phyloP scores from a whole-genome alignment of 305 asterid genomes.

The Nicotiana rustica region DNA sequence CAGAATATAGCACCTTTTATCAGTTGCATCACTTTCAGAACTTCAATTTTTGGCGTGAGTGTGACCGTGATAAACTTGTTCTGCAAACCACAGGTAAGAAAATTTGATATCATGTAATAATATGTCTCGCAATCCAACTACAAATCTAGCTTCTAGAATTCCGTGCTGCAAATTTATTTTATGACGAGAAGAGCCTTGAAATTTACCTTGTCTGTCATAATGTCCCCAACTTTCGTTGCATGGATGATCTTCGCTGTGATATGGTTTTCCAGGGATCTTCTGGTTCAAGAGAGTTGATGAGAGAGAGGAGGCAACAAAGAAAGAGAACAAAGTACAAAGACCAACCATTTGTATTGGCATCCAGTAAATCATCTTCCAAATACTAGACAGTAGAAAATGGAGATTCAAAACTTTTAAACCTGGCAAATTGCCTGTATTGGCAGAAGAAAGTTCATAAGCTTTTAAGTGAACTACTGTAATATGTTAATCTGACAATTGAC shows the following conservation, averaged over 20 bases:
- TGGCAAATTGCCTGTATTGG: background rate
- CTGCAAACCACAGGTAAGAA: slow-evolving; percentile 46
- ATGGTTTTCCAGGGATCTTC: slow-evolving; percentile 89
- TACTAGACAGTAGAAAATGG: background rate
- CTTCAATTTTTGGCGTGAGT: slow-evolving; percentile 82
- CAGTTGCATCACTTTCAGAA: slow-evolving; percentile 86
- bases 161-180: background rate
- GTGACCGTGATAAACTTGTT: slow-evolving; percentile 87
- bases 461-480: too few species aligned
- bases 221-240: slow-evolving; percentile 92
- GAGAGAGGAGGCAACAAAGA: background rate
- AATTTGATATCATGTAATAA: background rate
- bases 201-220: slow-evolving; percentile 92
- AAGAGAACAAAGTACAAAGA: background rate
- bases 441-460: background rate
- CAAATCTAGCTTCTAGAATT: slow-evolving; percentile 17
- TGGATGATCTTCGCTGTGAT: slow-evolving; percentile 91
- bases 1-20: slow-evolving; percentile 60
- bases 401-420: background rate
- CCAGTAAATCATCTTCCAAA: background rate
- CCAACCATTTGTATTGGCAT: background rate
- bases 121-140: background rate
- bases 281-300: slow-evolving; percentile 39
- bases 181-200: background rate
- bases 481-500: too few species aligned